Conservation (phyloP, 2,329 filamentous ascomycete genomes). For the Oidium heveae region DNA sequence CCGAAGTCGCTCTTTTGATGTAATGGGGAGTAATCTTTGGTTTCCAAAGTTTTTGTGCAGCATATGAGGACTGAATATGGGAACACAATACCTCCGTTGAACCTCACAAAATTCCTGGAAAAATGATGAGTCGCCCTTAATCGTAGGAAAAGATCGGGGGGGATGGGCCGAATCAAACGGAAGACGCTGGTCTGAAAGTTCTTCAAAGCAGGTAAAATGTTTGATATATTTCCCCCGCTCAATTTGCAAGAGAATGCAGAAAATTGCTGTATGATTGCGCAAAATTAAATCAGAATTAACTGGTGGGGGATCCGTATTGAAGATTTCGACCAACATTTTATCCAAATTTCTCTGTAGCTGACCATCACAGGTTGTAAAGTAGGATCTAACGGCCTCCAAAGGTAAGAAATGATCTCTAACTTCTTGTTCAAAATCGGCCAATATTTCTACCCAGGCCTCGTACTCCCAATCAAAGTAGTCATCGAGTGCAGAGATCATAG, state of each 20-base stretch:
- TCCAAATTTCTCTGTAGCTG: conserved; percentile 2
- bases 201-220: conserved; percentile 6
- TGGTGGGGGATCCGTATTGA: conserved; percentile 4
- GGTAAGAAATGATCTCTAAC: conserved; percentile 7
- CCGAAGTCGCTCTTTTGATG: conserved; percentile 4
- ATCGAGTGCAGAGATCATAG: conserved; percentile 2
- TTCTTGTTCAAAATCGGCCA: conserved; percentile 3
- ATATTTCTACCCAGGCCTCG: conserved; percentile 4
- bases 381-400: conserved; percentile 4
- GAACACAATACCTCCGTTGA: conserved; percentile 11
- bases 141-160: conserved; percentile 5
- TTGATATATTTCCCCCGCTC: conserved; percentile 4
- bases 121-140: conserved; percentile 4
- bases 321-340: conserved; percentile 5
- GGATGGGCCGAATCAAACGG: conserved; percentile 8
- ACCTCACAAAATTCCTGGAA: conserved; percentile 9
- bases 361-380: conserved; percentile 5
- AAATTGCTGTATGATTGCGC: conserved; percentile 6
- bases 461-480: conserved; percentile 8
- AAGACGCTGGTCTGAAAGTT: conserved; percentile 5
- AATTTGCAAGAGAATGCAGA: conserved; percentile 7
- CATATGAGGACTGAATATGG: conserved; percentile 6
- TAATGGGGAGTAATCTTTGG: conserved; percentile 11
- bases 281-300: conserved; percentile 7
- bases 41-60: conserved; percentile 7